Base-by-base conservation (phyloP, 352 stramenopile species). In the Phytophthora agathidicida region DNA sequence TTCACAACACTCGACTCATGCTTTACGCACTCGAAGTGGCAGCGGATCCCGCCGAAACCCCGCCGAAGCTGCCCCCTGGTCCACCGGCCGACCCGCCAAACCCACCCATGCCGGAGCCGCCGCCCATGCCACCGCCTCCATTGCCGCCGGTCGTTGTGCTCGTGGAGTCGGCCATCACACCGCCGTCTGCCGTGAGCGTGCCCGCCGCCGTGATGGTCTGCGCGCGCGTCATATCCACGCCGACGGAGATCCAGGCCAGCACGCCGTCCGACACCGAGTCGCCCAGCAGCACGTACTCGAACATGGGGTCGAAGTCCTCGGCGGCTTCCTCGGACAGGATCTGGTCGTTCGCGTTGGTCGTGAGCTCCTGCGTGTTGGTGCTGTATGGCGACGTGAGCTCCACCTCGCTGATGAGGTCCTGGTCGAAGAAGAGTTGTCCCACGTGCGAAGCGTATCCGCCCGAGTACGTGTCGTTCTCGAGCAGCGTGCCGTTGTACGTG, bases 261-360 rank as follows among this genome's bases (percentile, higher is more conserved):
- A n/a, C n/a, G n/a, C n/a, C n/a, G n/a, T n/a, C n/a, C n/a, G n/a
- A n/a, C n/a, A n/a, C n/a, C n/a, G n/a, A n/a, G n/a, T n/a, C n/a
- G n/a, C n/a, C n/a, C n/a, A n/a, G n/a, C n/a, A n/a, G n/a, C 44
- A 62, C 50, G 42, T 70, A 71, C 49, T 70, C 36, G 11, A 73
- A 43, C 3, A 77, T 27, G 3, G 62, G 68, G 32, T 77, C 17
- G n/a, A n/a, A n/a, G n/a, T n/a, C n/a, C n/a, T n/a, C n/a, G n/a
- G n/a, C n/a, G n/a, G n/a, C n/a, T n/a, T 68, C 60, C 35, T 77
- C 55, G 0, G 67, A 33, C 11, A 73, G 35, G 33, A 72, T 48
- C 24, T 43, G 35, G 54, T 76, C 67, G 10, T 61, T 35, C 1
- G 37, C 51, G 32, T 76, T 76, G 5, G 17, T 52, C 24, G 61